A percentile compares a stretch with the other conserved stretches of the same genome.
Conservation (phyloP, 495 filamentous ascomycete genomes). For the Immersiella caudata region DNA sequence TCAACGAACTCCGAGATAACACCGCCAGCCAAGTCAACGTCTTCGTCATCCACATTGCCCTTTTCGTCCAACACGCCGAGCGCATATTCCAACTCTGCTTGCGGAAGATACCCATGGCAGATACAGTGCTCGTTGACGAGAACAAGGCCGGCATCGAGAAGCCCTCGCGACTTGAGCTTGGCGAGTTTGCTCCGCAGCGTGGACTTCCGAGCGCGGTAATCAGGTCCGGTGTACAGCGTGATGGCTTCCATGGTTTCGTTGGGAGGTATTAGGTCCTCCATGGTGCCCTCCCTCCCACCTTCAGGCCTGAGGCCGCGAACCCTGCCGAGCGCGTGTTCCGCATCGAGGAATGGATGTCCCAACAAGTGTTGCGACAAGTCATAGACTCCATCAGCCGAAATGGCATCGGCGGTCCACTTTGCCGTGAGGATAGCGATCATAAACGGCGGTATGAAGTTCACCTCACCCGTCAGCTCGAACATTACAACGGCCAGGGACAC, state of each 20-base stretch:
- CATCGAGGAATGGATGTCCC: conserved; percentile 60
- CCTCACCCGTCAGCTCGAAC: conserved; percentile 56
- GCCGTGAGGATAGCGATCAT: conserved; percentile 63
- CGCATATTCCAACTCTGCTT: conserved; percentile 59
- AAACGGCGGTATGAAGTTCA: conserved; percentile 56
- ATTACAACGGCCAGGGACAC: conserved; percentile 61
- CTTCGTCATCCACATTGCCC: conserved; percentile 7
- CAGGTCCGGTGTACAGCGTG: conserved; percentile 49
- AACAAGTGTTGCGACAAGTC: conserved; percentile 59
- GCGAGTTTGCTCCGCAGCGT: conserved; percentile 49
- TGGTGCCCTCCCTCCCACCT: conserved; percentile 34
- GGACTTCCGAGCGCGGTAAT: conserved; percentile 45
- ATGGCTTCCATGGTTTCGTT: conserved; percentile 58
- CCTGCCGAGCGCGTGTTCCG: conserved; percentile 46
- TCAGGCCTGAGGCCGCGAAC: conserved; percentile 37
- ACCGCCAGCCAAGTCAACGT: conserved; percentile 47
- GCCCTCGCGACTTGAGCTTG: conserved; percentile 51
- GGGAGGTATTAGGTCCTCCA: conserved; percentile 55
- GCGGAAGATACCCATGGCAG: conserved; percentile 58
- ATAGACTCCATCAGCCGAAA: conserved; percentile 56
- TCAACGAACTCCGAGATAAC: conserved; percentile 53
- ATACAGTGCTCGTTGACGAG: conserved; percentile 52
- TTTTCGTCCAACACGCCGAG: conserved; percentile 30
- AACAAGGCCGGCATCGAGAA: conserved; percentile 60
- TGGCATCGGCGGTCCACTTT: conserved; percentile 60